A percentile compares a stretch with the other conserved stretches of the same genome.
Conservation (phyloP, 495 filamentous ascomycete genomes). For the Tuber aestivum region DNA sequence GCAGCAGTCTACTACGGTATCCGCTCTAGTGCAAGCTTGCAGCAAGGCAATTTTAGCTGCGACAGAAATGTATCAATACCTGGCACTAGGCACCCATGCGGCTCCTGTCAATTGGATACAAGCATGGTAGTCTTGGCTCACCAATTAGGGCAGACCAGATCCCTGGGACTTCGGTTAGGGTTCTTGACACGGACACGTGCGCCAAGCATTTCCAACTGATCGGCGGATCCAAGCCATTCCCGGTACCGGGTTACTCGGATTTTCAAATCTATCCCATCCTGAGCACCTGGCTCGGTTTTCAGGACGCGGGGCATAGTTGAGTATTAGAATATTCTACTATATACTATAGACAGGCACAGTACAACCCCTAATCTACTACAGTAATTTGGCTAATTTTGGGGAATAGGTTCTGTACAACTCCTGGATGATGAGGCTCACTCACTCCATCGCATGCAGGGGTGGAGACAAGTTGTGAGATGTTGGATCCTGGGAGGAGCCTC, state of each 20-base stretch:
- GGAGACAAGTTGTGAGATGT: not conserved
- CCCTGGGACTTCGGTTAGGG: not conserved
- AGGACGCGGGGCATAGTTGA: not conserved
- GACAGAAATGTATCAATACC: no score
- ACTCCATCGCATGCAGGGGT: not conserved
- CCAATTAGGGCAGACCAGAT: not conserved
- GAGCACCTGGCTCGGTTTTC: not conserved
- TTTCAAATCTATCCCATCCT: not conserved
- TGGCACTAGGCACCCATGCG: no score
- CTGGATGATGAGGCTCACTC: no score
- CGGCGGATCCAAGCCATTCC: not conserved
- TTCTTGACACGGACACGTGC: no score
- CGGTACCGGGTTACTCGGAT: not conserved
- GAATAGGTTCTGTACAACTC: not conserved
- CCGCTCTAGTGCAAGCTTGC: no score
- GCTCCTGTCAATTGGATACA: no score
- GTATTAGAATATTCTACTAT: not conserved
- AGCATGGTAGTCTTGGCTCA: not conserved
- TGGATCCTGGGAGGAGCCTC: not conserved
- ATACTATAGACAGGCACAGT: not conserved
- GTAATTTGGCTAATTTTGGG: not conserved
- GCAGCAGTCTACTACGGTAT: no score
- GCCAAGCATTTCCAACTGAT: not conserved
- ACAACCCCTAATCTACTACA: not conserved
- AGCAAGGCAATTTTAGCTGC: no score